Conservation (phyloP, 306 rosid genomes). For the Acacia crassicarpa region DNA sequence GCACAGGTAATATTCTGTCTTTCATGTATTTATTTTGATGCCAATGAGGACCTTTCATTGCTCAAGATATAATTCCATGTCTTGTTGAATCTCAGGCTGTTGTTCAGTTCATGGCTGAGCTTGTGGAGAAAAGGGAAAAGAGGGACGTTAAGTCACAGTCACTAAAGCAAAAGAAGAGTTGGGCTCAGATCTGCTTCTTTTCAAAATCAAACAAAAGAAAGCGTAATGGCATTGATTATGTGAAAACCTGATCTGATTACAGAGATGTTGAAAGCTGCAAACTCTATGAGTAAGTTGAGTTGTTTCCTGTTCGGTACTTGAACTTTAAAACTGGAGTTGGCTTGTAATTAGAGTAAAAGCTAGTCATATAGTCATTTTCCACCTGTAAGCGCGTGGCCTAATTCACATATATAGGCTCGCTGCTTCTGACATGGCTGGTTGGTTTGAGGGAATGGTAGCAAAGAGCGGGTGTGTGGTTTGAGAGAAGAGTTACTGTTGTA, state of each 20-base stretch:
- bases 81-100: constrained; percentile 68
- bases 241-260: constrained; percentile 49
- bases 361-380: constrained; percentile 2
- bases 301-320: constrained; percentile 22
- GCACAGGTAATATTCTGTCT: constrained; percentile 61
- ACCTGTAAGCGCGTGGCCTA: background rate
- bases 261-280: background rate
- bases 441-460: constrained; percentile 5
- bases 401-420: constrained; percentile 12
- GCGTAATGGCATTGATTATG: constrained; percentile 52
- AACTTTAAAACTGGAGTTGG: constrained; percentile 17
- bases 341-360: constrained; percentile 5
- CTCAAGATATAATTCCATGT: constrained; percentile 17
- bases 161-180: constrained; percentile 66
- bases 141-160: constrained; percentile 54
- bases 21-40: constrained; percentile 19
- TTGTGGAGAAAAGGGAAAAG: constrained; percentile 56
- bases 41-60: constrained; percentile 7
- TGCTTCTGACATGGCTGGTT: constrained; percentile 19
- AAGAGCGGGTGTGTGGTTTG: constrained; percentile 14
- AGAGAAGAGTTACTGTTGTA: background rate
- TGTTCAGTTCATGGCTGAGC: constrained; percentile 80
- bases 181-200: constrained; percentile 77
- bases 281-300: constrained; percentile 49
- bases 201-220: constrained; percentile 77